Base-by-base conservation (phyloP, 164 flowering plant genomes). In the Platanus orientalis region DNA sequence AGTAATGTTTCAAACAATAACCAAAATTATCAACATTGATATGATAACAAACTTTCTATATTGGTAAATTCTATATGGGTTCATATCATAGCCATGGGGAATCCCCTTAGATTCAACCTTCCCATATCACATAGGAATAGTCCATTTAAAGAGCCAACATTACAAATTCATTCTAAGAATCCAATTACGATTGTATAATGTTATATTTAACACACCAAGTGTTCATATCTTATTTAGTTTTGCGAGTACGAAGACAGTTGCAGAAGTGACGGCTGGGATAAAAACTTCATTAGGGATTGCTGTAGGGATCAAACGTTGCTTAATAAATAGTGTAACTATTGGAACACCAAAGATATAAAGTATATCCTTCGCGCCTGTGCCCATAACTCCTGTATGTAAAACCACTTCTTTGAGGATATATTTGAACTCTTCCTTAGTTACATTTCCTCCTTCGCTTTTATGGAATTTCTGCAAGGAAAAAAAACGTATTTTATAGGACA, bases 151-250 rank as follows among this genome's bases (percentile, higher is more conserved):
- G n/a, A n/a, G n/a, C n/a, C n/a, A n/a, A n/a, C n/a, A n/a, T n/a
- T n/a, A n/a, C n/a, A n/a, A n/a, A n/a, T n/a, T n/a, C n/a, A n/a
- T n/a, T n/a, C n/a, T n/a, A n/a, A n/a, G n/a, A n/a, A n/a, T n/a
- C n/a, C n/a, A n/a, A n/a, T n/a, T n/a, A n/a, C n/a, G n/a, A n/a
- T n/a, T n/a, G n/a, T n/a, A n/a, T n/a, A n/a, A n/a, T n/a, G n/a
- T n/a, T n/a, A n/a, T n/a, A n/a, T n/a, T n/a, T 7, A 36, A 14
- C 42, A 36, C 42, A 36, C 9, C 12, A 36, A 36, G 42, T 36
- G 42, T 39, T 60, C 54, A 60, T 16, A 61, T 47, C 54, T 48
- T 61, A 9, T 61, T 61, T 54, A 24, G 25, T 13, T 39, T 23
- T 7, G 48, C 34, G 16, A 54, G 58, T 10, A 28, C 11, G 47